phyloP scores from a whole-genome alignment of 805 yeast genomes.

The Candida sithepensis region DNA sequence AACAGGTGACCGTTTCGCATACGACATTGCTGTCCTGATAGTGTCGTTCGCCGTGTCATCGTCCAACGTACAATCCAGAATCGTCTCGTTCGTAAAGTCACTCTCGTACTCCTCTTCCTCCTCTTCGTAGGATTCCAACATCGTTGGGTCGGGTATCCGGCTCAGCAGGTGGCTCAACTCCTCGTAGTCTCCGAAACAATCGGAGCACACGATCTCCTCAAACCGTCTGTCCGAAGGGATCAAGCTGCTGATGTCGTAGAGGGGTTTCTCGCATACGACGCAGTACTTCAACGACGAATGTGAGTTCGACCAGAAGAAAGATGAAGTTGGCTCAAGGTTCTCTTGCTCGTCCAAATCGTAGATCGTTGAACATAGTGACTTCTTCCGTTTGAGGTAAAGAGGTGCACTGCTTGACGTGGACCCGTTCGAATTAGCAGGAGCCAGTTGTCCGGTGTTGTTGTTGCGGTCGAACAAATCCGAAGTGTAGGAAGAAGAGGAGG shows the following conservation, averaged over 20 bases:
- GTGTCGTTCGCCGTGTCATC: neutral
- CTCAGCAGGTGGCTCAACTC: slow-evolving; percentile 15
- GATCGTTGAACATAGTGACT: neutral
- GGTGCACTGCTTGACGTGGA: too few relatives aligned
- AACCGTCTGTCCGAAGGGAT: slow-evolving; percentile 25
- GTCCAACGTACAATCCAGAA: neutral
- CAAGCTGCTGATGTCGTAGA: slow-evolving; percentile 54
- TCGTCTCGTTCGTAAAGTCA: neutral
- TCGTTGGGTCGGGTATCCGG: slow-evolving; percentile 3
- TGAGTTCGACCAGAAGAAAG: too few relatives aligned
- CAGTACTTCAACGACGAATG: slow-evolving; percentile 43
- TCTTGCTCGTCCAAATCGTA: neutral
- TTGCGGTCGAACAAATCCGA: neutral
- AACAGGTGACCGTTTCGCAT: too few relatives aligned
- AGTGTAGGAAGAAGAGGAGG: neutral
- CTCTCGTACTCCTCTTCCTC: neutral
- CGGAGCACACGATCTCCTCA: slow-evolving; percentile 59
- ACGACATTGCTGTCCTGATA: neutral
- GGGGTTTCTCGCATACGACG: slow-evolving; percentile 65
- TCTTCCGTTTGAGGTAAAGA: neutral
- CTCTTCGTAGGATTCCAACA: neutral
- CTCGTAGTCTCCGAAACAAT: slow-evolving; percentile 48
- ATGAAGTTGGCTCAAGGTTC: too few relatives aligned
- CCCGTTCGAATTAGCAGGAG: too few relatives aligned
- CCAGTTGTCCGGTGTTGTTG: too few relatives aligned